Evolutionary conservation across 371 early-diverging fungal species (phyloP).

Genomic region (Mucor circinelloides): DNA sequence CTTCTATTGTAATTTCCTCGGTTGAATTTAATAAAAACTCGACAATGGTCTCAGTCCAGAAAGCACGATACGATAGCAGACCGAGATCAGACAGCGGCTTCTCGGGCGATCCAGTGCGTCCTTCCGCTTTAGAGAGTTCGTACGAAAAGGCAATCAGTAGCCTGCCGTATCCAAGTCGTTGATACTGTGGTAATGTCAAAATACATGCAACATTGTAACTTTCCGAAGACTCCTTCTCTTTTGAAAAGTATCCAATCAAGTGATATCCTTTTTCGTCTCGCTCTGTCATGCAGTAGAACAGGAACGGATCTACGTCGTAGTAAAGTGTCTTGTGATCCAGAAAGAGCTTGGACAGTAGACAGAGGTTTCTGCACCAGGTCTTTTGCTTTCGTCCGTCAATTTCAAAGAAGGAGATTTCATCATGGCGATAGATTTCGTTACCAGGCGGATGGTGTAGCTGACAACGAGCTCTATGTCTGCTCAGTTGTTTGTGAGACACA

Average conservation of each 20-base stretch:
- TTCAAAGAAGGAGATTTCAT: conserved; percentile 89
- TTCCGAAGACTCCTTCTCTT: conserved; percentile 97
- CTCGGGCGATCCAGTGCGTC: conserved; percentile 96
- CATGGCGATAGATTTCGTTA: conserved; percentile 88
- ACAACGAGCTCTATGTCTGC: conserved; percentile 78
- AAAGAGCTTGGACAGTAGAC: conserved; percentile 94
- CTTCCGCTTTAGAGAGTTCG: conserved; percentile 95
- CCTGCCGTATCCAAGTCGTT: conserved; percentile 98
- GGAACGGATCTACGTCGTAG: conserved; percentile 99
- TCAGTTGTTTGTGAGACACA: conserved; percentile 63
- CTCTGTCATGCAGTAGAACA: conserved; percentile 96
- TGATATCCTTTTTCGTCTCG: conserved; percentile 85
- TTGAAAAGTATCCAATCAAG: conserved; percentile 99
- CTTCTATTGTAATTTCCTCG: conserved; percentile 74
- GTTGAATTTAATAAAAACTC: conserved; percentile 54
- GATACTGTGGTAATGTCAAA: conserved; percentile 97
- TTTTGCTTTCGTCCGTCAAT: conserved; percentile 88
- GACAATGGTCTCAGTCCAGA: conserved; percentile 92
- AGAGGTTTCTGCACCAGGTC: conserved; percentile 87
- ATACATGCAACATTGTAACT: conserved; percentile 99
- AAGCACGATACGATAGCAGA: conserved; percentile 92
- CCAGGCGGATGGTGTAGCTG: conserved; percentile 92
- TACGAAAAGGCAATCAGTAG: conserved; percentile 97
- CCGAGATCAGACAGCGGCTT: conserved; percentile 99
- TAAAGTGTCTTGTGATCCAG: conserved; percentile 99